Conservation (phyloP, 2,329 filamentous ascomycete species). For the Fusarium coffeatum region DNA sequence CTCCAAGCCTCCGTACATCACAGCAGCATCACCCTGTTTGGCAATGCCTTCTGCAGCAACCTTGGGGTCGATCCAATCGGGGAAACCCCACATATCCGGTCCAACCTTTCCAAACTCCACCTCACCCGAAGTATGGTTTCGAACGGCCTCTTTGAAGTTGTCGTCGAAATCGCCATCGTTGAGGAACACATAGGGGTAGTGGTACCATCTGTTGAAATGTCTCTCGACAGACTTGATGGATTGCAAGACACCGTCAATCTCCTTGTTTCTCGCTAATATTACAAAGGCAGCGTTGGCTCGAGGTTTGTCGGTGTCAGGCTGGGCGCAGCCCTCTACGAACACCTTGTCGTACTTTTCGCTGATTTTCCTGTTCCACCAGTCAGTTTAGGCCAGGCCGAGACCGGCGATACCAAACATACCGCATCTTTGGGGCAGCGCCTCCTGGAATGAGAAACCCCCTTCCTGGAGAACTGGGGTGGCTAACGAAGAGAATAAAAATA, state of each 20-base stretch:
- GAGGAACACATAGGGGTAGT: conserved; percentile 98
- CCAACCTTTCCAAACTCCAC: conserved; percentile 97
- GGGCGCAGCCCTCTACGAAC: conserved; percentile 89
- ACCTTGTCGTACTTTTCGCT: conserved; percentile 98
- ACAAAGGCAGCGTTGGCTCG: conserved; percentile 96
- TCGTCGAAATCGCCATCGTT: conserved; percentile 98
- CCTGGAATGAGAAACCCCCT: conserved; percentile 83
- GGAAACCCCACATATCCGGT: conserved; percentile 92
- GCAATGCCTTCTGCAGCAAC: conserved; percentile 95
- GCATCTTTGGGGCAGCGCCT: conserved; percentile 87
- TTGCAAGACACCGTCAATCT: conserved; percentile 94
- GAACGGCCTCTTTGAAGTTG: conserved; percentile 87
- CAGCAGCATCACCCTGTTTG: conserved; percentile 95
- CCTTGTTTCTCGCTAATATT: conserved; percentile 94
- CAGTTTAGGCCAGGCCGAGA: conserved; percentile 23
- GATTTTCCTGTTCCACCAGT: conserved; percentile 77
- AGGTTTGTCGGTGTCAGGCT: conserved; percentile 80
- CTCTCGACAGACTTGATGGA: conserved; percentile 98
- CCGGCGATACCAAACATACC: conserved; percentile 65
- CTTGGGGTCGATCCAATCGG: conserved; percentile 94
- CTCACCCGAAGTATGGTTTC: conserved; percentile 86
- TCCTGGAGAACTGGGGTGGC: conserved; percentile 85
- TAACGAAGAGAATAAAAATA: conserved; percentile 88
- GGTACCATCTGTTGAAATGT: conserved; percentile 98
- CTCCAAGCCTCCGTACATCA: conserved; percentile 99